phyloP scores from a whole-genome alignment of 2,329 filamentous ascomycete species.

The Cladophialophora carrionii region DNA sequence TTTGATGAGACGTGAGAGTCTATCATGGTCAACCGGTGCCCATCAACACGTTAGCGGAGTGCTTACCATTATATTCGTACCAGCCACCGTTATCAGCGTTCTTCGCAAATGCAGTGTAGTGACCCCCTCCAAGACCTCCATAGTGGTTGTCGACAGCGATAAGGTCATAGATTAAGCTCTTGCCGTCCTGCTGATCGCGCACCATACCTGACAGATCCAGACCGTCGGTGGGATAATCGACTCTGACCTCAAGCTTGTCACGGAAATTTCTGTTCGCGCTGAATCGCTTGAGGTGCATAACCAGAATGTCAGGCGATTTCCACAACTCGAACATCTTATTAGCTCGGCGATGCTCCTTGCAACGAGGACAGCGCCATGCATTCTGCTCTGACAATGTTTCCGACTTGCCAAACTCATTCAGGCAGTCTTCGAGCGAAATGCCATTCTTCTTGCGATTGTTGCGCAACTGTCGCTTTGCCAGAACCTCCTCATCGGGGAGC shows the following conservation, averaged over 20 bases:
- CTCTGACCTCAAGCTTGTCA: slow-evolving; percentile 87
- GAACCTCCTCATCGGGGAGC: slow-evolving; percentile 65
- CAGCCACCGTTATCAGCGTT: slow-evolving; percentile 87
- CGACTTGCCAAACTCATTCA: slow-evolving; percentile 91
- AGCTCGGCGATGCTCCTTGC: slow-evolving; percentile 88
- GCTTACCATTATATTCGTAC: slow-evolving; percentile 95
- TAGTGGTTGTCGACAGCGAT: slow-evolving; percentile 97
- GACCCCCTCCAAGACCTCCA: slow-evolving; percentile 87
- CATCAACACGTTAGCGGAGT: not conserved
- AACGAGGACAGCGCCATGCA: slow-evolving; percentile 95
- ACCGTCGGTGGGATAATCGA: slow-evolving; percentile 88
- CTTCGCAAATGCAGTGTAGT: slow-evolving; percentile 93
- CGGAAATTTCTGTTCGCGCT: slow-evolving; percentile 79
- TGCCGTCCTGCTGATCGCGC: slow-evolving; percentile 76
- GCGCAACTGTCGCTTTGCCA: slow-evolving; percentile 65
- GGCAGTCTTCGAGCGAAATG: slow-evolving; percentile 83
- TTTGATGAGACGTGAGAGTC: slow-evolving; percentile 73
- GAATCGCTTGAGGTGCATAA: slow-evolving; percentile 94
- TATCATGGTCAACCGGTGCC: slow-evolving; percentile 44
- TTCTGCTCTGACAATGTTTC: slow-evolving; percentile 94
- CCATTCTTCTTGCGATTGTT: slow-evolving; percentile 71
- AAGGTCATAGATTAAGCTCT: slow-evolving; percentile 84
- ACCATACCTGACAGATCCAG: slow-evolving; percentile 81
- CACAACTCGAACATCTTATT: slow-evolving; percentile 97
- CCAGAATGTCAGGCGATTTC: slow-evolving; percentile 93